A percentile compares a stretch with the other conserved stretches of the same genome.
Conservation (phyloP, 164 flowering plant genomes). For the Stephania cephalantha region DNA sequence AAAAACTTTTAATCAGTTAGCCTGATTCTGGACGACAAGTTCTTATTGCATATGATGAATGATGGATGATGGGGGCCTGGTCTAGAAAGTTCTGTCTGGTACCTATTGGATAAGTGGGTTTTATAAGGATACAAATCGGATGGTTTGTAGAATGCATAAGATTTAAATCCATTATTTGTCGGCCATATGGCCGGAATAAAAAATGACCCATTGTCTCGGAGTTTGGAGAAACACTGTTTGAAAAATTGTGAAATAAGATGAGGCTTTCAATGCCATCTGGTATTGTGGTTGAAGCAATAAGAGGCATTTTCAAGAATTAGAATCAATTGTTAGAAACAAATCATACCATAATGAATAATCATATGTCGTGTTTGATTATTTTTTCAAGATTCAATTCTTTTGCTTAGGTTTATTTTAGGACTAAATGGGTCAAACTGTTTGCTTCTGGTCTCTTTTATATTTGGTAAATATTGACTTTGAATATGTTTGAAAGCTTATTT, state of each 20-base stretch:
- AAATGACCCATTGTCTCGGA: too few species aligned
- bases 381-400: background rate
- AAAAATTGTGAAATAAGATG: background rate
- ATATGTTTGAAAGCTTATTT: background rate
- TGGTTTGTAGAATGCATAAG: too few species aligned
- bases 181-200: too few species aligned
- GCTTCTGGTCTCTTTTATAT: background rate
- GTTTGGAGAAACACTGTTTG: too few species aligned
- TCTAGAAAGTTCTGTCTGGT: too few species aligned
- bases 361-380: background rate
- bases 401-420: background rate
- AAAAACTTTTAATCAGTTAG: too few species aligned
- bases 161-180: too few species aligned
- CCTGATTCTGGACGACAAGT: too few species aligned
- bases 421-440: background rate
- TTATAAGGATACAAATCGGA: too few species aligned
- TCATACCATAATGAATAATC: background rate
- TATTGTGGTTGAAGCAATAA: background rate
- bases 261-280: background rate
- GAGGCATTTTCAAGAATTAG: background rate
- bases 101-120: too few species aligned
- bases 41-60: too few species aligned
- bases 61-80: too few species aligned
- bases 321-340: background rate
- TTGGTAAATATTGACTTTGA: background rate